phyloP scores from a whole-genome alignment of 2,329 filamentous ascomycete species.

The Penicillium crustosum region DNA sequence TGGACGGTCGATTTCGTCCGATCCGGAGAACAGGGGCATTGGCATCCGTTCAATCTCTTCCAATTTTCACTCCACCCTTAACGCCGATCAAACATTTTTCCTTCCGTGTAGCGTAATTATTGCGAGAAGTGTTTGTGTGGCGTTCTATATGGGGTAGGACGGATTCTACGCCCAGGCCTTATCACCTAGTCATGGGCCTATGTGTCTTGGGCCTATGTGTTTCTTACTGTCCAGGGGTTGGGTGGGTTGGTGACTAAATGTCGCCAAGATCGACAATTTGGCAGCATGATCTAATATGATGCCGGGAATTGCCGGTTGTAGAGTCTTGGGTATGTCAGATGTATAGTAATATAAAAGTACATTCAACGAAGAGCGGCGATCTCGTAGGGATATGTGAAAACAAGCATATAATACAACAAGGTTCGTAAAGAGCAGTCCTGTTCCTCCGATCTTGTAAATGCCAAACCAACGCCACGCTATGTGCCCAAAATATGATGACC shows the following conservation, averaged over 20 bases:
- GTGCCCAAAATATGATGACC: constrained; percentile 32
- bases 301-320: neutral
- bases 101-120: neutral
- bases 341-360: constrained; percentile 21
- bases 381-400: constrained; percentile 51
- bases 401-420: constrained; percentile 62
- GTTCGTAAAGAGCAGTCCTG: constrained; percentile 37
- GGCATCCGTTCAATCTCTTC: neutral
- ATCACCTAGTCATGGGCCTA: neutral
- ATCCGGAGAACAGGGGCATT: neutral
- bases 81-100: neutral
- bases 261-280: constrained; percentile 11
- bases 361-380: constrained; percentile 64
- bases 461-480: constrained; percentile 44
- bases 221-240: neutral
- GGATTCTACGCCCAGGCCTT: neutral
- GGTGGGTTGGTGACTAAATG: neutral
- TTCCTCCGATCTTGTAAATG: constrained; percentile 27
- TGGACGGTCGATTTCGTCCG: constrained; percentile 13
- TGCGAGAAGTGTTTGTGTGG: neutral
- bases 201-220: neutral
- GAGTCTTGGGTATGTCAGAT: neutral
- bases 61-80: neutral
- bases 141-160: neutral
- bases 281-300: neutral